Percentiles rank a stretch among this genome's conserved stretches.
Conservation (phyloP, 1,284 basidiomycete genomes). For the Moesziomyces sp. region DNA sequence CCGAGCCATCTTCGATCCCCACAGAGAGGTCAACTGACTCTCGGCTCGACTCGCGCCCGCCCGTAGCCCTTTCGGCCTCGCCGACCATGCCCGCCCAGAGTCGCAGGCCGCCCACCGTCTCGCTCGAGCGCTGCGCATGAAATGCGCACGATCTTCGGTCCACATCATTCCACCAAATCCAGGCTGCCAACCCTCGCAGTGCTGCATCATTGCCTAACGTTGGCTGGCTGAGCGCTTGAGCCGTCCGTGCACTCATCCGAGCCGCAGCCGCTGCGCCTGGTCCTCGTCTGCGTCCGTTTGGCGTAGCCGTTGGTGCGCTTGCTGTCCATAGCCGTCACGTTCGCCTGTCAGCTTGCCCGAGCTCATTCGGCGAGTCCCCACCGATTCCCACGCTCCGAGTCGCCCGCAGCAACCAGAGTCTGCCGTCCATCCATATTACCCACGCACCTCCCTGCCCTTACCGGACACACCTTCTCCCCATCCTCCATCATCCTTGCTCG, state of each 20-base stretch:
- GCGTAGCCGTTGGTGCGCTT: too few species aligned
- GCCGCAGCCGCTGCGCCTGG: too few species aligned
- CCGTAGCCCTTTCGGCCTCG: neutral
- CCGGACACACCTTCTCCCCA: neutral
- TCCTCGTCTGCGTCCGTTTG: too few species aligned
- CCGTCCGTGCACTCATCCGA: neutral
- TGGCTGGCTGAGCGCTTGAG: neutral
- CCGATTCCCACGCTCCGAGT: neutral
- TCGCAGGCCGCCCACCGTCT: neutral
- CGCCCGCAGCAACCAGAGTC: neutral
- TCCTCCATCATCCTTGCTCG: slow-evolving; percentile 1
- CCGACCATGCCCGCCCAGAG: neutral
- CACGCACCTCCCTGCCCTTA: neutral
- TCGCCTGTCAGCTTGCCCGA: neutral
- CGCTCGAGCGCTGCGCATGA: neutral
- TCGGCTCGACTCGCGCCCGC: neutral
- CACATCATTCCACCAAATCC: slow-evolving; percentile 1
- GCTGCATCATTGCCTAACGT: neutral
- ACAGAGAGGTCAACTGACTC: slow-evolving; percentile 5
- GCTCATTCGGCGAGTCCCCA: neutral
- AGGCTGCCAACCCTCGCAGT: neutral
- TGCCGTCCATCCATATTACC: neutral
- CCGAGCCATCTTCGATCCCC: neutral
- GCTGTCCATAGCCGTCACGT: too few species aligned
- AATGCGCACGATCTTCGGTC: slow-evolving; percentile 6